Evolutionary conservation across 805 yeast genomes (phyloP).

Genomic region (Ogataea methanolica): DNA sequence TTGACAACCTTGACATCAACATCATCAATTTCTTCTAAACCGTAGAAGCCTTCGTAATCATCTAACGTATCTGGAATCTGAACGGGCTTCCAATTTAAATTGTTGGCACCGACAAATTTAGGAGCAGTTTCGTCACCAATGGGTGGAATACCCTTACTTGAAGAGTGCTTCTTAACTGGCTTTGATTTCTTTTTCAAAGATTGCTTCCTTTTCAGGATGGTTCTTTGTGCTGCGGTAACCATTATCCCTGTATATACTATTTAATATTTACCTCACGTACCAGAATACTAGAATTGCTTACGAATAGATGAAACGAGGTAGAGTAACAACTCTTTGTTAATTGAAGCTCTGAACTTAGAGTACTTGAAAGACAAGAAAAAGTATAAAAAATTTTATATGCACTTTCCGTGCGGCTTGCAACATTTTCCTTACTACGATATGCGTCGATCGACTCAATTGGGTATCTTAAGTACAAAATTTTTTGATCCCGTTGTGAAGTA

Average conservation of each 20-base stretch:
- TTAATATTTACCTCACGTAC: background rate
- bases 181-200: constrained; percentile 3
- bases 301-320: too few relatives aligned
- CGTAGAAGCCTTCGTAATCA: constrained; percentile 88
- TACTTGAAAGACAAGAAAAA: background rate
- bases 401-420: background rate
- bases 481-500: too few relatives aligned
- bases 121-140: background rate
- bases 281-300: too few relatives aligned
- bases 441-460: background rate
- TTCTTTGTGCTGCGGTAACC: constrained; percentile 15
- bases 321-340: background rate
- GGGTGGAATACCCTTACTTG: constrained; percentile 2
- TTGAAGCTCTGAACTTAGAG: background rate
- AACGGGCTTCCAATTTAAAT: constrained; percentile 74
- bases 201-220: constrained; percentile 14
- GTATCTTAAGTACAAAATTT: too few relatives aligned
- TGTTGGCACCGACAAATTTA: constrained; percentile 41
- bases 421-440: background rate
- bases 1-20: constrained; percentile 74
- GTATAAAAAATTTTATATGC: background rate
- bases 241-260: constrained; percentile 2
- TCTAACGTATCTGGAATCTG: constrained; percentile 78
- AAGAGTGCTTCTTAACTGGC: background rate
- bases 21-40: constrained; percentile 91